Evolutionary conservation across 2,329 filamentous ascomycete species (phyloP).

Genomic region (Clonostachys solani): DNA sequence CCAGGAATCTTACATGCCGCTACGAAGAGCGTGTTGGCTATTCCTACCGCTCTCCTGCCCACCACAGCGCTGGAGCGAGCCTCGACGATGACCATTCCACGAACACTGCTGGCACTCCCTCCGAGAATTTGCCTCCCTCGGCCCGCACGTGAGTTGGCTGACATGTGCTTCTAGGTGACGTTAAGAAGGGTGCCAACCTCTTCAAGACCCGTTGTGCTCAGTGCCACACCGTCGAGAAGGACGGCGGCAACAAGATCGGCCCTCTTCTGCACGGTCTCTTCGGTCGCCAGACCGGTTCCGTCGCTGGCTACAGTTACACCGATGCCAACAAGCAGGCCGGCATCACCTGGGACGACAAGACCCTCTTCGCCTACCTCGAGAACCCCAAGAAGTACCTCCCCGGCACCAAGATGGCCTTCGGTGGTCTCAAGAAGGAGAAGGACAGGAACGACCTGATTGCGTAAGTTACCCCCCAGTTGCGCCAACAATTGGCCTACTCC

Average conservation of each 20-base stretch:
- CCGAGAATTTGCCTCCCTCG: background rate
- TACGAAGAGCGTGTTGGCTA: background rate
- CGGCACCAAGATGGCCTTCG: conserved; percentile 99
- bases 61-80: background rate
- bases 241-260: conserved; percentile 96
- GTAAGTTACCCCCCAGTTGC: conserved; percentile 49
- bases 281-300: conserved; percentile 88
- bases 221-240: conserved; percentile 93
- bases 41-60: conserved; percentile 1
- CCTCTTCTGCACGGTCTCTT: conserved; percentile 97
- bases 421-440: conserved; percentile 99
- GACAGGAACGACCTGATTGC: conserved; percentile 98
- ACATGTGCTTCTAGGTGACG: conserved; percentile 61
- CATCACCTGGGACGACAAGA: conserved; percentile 80
- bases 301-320: conserved; percentile 94
- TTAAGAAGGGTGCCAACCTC: conserved; percentile 95
- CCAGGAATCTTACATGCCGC: background rate
- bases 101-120: background rate
- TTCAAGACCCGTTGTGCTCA: conserved; percentile 99
- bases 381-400: conserved; percentile 99
- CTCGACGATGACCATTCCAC: background rate
- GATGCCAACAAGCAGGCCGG: conserved; percentile 99
- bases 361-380: conserved; percentile 97
- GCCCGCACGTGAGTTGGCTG: conserved; percentile 1
- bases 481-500: no score